These are phyloP conservation scores for Hyaloscypha bicolor DNA, from an alignment of 495 filamentous ascomycete species.

Conservation along the genomic window DNA sequence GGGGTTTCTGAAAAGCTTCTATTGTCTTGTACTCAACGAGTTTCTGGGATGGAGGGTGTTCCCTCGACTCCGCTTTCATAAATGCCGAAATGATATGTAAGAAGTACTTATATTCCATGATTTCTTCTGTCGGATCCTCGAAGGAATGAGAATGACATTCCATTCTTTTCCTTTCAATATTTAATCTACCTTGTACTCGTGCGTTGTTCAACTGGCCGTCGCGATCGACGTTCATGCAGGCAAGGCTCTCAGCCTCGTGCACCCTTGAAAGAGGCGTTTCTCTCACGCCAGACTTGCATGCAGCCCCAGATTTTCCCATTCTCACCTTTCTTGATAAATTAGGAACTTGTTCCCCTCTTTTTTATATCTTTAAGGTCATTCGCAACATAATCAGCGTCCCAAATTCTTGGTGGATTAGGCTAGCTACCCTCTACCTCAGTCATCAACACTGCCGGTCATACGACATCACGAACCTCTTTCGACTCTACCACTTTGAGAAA, in stretches of 20 bases:
- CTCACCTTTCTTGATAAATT: neutral
- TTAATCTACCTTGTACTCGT: neutral
- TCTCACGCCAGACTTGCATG: constrained; percentile 2
- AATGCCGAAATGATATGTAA: neutral
- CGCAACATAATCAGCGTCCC: neutral
- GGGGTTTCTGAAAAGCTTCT: neutral
- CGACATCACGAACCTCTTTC: neutral
- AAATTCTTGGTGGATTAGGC: neutral
- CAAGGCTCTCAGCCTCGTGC: constrained; percentile 1
- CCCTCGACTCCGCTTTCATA: neutral
- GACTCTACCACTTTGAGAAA: neutral
- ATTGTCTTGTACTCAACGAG: constrained; percentile 4
- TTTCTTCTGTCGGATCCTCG: constrained; percentile 1
- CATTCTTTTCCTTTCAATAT: neutral
- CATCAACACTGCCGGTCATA: neutral
- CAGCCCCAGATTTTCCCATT: neutral
- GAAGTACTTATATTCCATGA: neutral
- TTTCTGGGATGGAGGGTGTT: constrained; percentile 9
- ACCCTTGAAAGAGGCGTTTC: constrained; percentile 1
- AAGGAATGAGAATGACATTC: neutral
- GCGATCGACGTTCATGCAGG: neutral
- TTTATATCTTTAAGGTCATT: neutral
- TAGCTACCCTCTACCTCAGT: neutral
- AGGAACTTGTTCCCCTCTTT: neutral
- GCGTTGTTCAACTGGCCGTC: neutral